These are phyloP conservation scores for Trifolium subterraneum DNA, from an alignment of 306 rosid species.

Conservation along the genomic window DNA sequence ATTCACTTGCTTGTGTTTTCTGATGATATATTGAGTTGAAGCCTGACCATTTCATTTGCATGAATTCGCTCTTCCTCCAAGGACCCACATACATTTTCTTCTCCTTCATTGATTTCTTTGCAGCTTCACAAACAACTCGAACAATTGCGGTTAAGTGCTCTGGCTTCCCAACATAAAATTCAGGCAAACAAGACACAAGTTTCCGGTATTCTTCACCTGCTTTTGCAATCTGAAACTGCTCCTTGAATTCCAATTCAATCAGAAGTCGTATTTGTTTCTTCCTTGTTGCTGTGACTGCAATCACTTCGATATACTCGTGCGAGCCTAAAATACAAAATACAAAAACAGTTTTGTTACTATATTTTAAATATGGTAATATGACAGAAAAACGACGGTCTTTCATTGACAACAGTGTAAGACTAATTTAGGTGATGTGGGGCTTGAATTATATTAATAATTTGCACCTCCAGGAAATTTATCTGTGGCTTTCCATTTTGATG, in stretches of 20 bases:
- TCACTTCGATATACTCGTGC: slow-evolving; percentile 53
- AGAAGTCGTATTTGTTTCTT: slow-evolving; percentile 42
- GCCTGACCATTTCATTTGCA: slow-evolving; percentile 76
- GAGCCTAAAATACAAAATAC: slow-evolving; percentile 35
- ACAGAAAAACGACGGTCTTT: too few species aligned
- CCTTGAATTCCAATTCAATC: slow-evolving; percentile 51
- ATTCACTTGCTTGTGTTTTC: too few species aligned
- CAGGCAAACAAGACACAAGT: slow-evolving; percentile 47
- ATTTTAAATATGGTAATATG: too few species aligned
- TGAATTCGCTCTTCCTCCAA: slow-evolving; percentile 63
- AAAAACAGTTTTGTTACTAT: neutral
- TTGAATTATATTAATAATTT: slow-evolving; percentile 1
- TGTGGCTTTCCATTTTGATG: slow-evolving; percentile 64
- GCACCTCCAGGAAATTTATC: slow-evolving; percentile 58
- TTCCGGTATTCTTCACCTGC: slow-evolving; percentile 47
- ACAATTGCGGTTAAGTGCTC: slow-evolving; percentile 54
- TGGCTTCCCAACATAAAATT: slow-evolving; percentile 47
- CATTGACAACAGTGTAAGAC: too few species aligned
- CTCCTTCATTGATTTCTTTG: slow-evolving; percentile 73
- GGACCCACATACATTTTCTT: slow-evolving; percentile 72
- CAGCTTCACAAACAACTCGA: slow-evolving; percentile 56
- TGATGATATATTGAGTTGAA: slow-evolving; percentile 11
- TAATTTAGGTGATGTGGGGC: neutral
- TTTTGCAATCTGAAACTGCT: slow-evolving; percentile 58
- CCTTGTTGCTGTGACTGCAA: slow-evolving; percentile 40